A percentile compares a stretch with the other conserved stretches of the same genome.
These are phyloP conservation scores for Raddia distichophylla DNA, from an alignment of 176 grass and related monocot genomes.

Conservation along the genomic window DNA sequence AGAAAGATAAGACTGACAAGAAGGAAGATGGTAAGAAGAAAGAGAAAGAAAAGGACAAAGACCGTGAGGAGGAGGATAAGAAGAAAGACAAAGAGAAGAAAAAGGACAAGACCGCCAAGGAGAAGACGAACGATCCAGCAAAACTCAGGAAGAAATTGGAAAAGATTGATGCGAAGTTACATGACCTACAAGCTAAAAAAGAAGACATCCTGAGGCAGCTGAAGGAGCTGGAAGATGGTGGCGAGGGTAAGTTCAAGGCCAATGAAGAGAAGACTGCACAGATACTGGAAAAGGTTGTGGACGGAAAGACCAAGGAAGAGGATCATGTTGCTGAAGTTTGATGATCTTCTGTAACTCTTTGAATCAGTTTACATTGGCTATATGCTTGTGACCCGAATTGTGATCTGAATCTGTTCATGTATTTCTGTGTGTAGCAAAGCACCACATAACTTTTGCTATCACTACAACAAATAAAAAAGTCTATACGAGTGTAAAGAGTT, in stretches of 20 bases:
- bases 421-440: not conserved
- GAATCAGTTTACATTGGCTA: not conserved
- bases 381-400: constrained; percentile 16
- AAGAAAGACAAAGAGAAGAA: constrained; percentile 48
- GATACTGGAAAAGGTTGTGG: constrained; percentile 23
- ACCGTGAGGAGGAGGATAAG: constrained; percentile 22
- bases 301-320: constrained; percentile 23
- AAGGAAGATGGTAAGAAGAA: constrained; percentile 41
- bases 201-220: constrained; percentile 66
- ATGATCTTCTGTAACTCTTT: constrained; percentile 22
- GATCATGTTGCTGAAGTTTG: constrained; percentile 38
- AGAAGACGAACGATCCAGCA: constrained; percentile 34
- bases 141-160: constrained; percentile 63
- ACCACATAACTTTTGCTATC: not conserved
- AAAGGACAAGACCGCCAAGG: constrained; percentile 43
- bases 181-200: constrained; percentile 61
- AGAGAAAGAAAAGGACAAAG: constrained; percentile 4
- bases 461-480: too few species aligned
- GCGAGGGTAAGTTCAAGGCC: constrained; percentile 20
- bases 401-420: constrained; percentile 7
- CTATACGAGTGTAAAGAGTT: not conserved
- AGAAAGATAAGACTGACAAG: constrained; percentile 41
- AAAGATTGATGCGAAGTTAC: constrained; percentile 56
- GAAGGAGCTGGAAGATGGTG: constrained; percentile 46
- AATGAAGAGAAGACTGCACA: constrained; percentile 40